Conservation (phyloP, 129 eudicot species). For the Flaveria robusta region DNA sequence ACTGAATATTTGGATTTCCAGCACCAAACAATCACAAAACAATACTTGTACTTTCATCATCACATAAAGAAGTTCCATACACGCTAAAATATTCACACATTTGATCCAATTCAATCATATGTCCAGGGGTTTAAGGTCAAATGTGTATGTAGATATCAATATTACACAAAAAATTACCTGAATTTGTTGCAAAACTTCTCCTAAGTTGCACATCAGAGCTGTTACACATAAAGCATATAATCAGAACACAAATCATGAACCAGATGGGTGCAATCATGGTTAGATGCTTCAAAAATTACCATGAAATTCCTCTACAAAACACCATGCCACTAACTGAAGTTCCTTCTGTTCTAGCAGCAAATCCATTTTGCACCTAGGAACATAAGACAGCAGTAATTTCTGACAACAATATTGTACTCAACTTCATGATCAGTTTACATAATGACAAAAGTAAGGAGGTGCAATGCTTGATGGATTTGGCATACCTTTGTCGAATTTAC, state of each 20-base stretch:
- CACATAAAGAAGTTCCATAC: constrained; percentile 3
- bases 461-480: constrained; percentile 17
- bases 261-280: constrained; percentile 2
- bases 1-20: background rate
- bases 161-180: constrained; percentile 49
- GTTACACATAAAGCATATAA: constrained; percentile 26
- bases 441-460: constrained; percentile 20
- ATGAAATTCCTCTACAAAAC: constrained; percentile 47
- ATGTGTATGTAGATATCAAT: background rate
- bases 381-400: background rate
- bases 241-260: constrained; percentile 27
- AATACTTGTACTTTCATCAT: constrained; percentile 20
- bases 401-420: constrained; percentile 2
- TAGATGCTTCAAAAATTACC: constrained; percentile 38
- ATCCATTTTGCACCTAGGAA: constrained; percentile 33
- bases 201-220: constrained; percentile 48
- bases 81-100: background rate
- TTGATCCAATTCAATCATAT: background rate
- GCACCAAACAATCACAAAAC: constrained; percentile 13
- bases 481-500: constrained; percentile 44
- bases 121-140: background rate
- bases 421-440: constrained; percentile 12
- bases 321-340: constrained; percentile 38
- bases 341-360: constrained; percentile 38
- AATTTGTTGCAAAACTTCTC: constrained; percentile 63